These are phyloP conservation scores for Fusarium penzigii DNA, from an alignment of 2,329 filamentous ascomycete species.

Conservation along the genomic window DNA sequence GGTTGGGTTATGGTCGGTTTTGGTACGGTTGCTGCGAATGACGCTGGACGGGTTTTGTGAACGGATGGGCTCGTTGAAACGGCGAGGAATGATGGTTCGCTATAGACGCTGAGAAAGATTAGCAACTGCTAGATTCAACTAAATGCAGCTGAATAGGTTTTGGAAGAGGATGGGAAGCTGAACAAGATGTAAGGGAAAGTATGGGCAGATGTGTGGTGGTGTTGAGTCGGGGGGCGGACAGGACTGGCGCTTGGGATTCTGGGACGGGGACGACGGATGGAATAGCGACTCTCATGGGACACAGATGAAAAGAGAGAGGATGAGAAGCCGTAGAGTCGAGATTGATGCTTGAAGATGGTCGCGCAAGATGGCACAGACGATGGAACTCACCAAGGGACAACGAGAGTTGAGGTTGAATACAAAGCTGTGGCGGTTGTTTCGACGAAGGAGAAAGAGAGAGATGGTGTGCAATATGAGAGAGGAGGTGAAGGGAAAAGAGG, in stretches of 20 bases:
- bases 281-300: constrained; percentile 17
- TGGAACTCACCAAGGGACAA: constrained; percentile 40
- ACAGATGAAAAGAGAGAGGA: constrained; percentile 24
- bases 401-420: constrained; percentile 32
- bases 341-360: constrained; percentile 34
- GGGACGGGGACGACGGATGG: constrained; percentile 29
- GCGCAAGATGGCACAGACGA: constrained; percentile 37
- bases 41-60: constrained; percentile 21
- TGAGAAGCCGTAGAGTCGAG: constrained; percentile 23
- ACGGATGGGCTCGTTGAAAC: constrained; percentile 22
- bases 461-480: constrained; percentile 47
- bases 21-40: constrained; percentile 21
- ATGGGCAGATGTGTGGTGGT: constrained; percentile 5
- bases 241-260: constrained; percentile 19
- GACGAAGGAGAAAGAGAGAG: constrained; percentile 30
- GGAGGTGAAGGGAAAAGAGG: constrained; percentile 26
- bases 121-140: constrained; percentile 19
- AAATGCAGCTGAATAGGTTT: constrained; percentile 9
- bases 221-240: constrained; percentile 14
- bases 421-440: constrained; percentile 34
- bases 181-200: constrained; percentile 3
- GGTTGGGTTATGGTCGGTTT: constrained; percentile 17
- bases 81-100: constrained; percentile 6
- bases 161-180: constrained; percentile 6
- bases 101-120: constrained; percentile 17